phyloP scores from a whole-genome alignment of 495 filamentous ascomycete genomes.

The Viridothelium virens region DNA sequence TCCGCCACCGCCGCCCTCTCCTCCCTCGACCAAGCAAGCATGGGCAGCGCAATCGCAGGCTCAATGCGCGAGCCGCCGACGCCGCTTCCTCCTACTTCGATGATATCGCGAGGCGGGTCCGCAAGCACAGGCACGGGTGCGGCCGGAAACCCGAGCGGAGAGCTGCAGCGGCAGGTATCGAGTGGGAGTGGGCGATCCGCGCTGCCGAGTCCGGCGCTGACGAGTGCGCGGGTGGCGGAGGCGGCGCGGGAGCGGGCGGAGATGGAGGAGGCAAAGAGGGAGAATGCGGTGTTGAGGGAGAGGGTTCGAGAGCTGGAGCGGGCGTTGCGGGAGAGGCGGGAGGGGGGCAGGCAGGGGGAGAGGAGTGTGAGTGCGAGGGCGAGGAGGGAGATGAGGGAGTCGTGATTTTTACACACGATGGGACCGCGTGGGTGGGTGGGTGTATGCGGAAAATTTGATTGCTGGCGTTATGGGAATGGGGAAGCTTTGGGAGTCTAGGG shows the following conservation, averaged over 20 bases:
- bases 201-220: constrained; percentile 21
- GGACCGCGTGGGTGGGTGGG: neutral
- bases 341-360: neutral
- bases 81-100: constrained; percentile 13
- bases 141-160: neutral
- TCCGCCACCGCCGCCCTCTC: constrained; percentile 32
- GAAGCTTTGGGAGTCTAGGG: neutral
- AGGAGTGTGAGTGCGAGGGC: neutral
- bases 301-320: constrained; percentile 68
- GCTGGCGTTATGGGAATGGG: neutral
- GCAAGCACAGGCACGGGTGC: constrained; percentile 8
- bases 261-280: constrained; percentile 62
- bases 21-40: constrained; percentile 36
- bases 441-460: neutral
- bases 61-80: constrained; percentile 17
- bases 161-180: constrained; percentile 17
- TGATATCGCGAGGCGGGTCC: constrained; percentile 12
- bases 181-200: constrained; percentile 21
- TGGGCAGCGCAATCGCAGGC: constrained; percentile 37
- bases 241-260: constrained; percentile 59
- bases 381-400: neutral
- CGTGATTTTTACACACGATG: too few relatives aligned
- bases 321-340: constrained; percentile 12
- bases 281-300: constrained; percentile 70
- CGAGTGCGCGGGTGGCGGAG: constrained; percentile 60